Conservation (phyloP, 1,284 basidiomycete genomes). For the Tilletia horrida region DNA sequence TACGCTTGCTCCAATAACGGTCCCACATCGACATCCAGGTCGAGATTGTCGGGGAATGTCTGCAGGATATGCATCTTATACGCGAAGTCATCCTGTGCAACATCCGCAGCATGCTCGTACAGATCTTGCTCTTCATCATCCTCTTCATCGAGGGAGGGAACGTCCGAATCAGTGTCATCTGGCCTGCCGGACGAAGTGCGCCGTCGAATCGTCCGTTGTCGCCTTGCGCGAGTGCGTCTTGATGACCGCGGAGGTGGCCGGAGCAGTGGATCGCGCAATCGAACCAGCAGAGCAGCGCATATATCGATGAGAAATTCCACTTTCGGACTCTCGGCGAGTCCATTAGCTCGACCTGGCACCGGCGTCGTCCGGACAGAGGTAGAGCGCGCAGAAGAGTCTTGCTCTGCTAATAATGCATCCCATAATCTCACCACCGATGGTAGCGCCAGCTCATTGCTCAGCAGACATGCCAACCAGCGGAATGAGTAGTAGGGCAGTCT, state of each 20-base stretch:
- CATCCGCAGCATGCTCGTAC: not conserved
- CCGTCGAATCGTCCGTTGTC: conserved; percentile 9
- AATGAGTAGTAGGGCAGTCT: conserved; percentile 50
- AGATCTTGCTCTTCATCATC: not conserved
- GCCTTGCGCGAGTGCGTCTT: not conserved
- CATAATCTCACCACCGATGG: conserved; percentile 45
- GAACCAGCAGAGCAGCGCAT: conserved; percentile 46
- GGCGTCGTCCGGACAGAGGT: not conserved
- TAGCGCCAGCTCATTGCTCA: conserved; percentile 46
- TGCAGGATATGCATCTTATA: conserved; percentile 40
- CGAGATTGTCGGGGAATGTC: conserved; percentile 37
- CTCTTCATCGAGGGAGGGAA: conserved; percentile 17
- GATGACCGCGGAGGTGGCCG: not conserved
- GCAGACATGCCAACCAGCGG: conserved; percentile 49
- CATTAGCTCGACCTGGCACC: not conserved
- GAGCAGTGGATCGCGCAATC: conserved; percentile 25
- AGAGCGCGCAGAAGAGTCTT: conserved; percentile 22
- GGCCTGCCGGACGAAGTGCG: conserved; percentile 23
- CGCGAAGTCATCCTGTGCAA: conserved; percentile 38
- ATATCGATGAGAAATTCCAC: conserved; percentile 51
- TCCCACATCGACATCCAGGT: conserved; percentile 29
- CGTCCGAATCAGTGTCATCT: conserved; percentile 25
- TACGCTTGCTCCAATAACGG: conserved; percentile 43
- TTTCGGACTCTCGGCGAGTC: conserved; percentile 29
- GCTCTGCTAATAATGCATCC: conserved; percentile 49